Base-by-base conservation (phyloP, 768 basidiomycete genomes). In the Leccinum uliginosum region DNA sequence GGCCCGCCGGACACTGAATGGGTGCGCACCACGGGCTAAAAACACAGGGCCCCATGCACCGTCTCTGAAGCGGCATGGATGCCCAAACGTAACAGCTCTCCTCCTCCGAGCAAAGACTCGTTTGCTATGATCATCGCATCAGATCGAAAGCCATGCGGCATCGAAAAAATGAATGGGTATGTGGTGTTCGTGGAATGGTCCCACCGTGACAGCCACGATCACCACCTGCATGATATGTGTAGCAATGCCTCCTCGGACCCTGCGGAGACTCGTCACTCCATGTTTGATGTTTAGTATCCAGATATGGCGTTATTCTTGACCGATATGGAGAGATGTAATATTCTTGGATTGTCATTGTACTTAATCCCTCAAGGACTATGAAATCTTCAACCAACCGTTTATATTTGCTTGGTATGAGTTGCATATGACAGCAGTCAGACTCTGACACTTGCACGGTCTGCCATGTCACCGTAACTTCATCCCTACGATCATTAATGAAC, bases 231-330 rank as follows among this genome's bases (percentile, higher is more conserved):
- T 56, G 83, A 85, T 66, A 80, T 80, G 32, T 21, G 50, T 12
- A 3, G 6, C 9, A 32, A n/a, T 4, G 9, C 27, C 34, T 30
- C 23, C 5, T 17, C 14, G 12, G 67, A 29, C 59, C 7, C 30
- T 61, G 27, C 63, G 38, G 40, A 24, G 52, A 15, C 53, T 55
- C 10, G 62, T 35, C 6, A 6, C 26, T 15, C 23, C 1, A 15
- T 47, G 15, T n/a, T 40, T 40, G n/a, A 17, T 12, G 15, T 40
- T 12, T 57, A 81, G 79, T 84, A 80, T 65, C 82, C 83, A 24
- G 78, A 80, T 60, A 85, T 82, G 1, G 83, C 83, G 11, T 74
- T 68, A 21, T 86, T 84, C 71, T 67, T 85, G 55, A 78, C 74
- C 11, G 71, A 74, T 12, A 54, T 61, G 2, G 83, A 85, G 61